phyloP scores from a whole-genome alignment of 2,329 filamentous ascomycete species.

The Trichophyton benhamiae region DNA sequence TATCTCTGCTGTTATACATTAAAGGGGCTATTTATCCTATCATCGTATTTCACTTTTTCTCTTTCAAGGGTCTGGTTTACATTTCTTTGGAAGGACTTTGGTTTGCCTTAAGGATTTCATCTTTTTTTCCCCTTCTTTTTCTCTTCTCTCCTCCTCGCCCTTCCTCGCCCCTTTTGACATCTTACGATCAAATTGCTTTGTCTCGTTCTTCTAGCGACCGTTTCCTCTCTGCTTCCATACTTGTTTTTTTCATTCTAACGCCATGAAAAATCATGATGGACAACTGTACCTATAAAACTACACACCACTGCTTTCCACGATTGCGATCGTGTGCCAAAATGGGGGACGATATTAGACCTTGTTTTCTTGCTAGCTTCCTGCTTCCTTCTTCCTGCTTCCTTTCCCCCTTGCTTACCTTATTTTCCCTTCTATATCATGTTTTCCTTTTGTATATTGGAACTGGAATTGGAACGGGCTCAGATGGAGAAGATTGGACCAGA shows the following conservation, averaged over 20 bases:
- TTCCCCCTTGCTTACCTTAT: too few relatives aligned
- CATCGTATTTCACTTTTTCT: not conserved
- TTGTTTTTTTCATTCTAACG: constrained; percentile 1
- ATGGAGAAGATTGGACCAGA: not conserved
- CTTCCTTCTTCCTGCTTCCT: not conserved
- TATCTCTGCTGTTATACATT: not conserved
- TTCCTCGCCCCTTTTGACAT: not conserved
- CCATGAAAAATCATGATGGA: constrained; percentile 16
- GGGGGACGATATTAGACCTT: not conserved
- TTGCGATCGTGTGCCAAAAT: not conserved
- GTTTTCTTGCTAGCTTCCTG: not conserved
- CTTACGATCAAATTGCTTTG: not conserved
- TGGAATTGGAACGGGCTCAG: not conserved
- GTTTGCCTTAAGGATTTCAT: not conserved
- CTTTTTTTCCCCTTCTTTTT: not conserved
- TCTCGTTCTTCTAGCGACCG: not conserved
- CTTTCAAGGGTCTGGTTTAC: not conserved
- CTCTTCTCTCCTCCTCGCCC: not conserved
- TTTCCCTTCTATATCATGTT: not conserved
- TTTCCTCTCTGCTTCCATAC: not conserved
- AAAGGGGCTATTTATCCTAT: not conserved
- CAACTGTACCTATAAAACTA: not conserved
- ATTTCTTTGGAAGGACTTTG: not conserved
- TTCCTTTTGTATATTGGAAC: not conserved
- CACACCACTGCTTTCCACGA: not conserved